These are phyloP conservation scores for Populus simonii DNA, from an alignment of 345 rosid genomes.

Conservation along the genomic window DNA sequence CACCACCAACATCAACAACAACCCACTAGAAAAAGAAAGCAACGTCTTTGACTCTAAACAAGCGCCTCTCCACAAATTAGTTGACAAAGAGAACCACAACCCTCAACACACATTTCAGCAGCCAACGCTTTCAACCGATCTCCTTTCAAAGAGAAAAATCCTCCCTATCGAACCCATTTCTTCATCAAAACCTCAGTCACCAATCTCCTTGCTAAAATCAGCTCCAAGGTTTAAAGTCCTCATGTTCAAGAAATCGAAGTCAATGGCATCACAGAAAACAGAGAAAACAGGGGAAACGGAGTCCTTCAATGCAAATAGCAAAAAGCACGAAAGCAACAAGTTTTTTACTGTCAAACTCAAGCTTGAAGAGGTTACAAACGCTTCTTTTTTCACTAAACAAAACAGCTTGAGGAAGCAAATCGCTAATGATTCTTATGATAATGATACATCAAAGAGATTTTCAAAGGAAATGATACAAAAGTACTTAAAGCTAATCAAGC, in stretches of 20 bases:
- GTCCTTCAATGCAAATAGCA: conserved; percentile 13
- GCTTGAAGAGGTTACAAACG: conserved; percentile 31
- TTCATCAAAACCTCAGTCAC: conserved; percentile 53
- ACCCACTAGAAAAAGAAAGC: conserved; percentile 10
- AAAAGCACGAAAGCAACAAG: conserved; percentile 24
- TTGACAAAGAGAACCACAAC: conserved; percentile 11
- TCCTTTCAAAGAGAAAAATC: conserved; percentile 61
- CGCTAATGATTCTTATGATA: not conserved
- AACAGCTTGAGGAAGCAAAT: conserved; percentile 34
- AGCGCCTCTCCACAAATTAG: conserved; percentile 8
- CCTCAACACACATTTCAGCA: conserved; percentile 15
- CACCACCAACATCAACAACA: not conserved
- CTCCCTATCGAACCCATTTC: conserved; percentile 52
- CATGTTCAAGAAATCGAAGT: conserved; percentile 52
- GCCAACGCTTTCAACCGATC: conserved; percentile 34
- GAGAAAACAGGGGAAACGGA: conserved; percentile 17
- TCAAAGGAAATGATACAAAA: conserved; percentile 21
- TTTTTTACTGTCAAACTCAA: conserved; percentile 43
- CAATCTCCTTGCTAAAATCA: conserved; percentile 57
- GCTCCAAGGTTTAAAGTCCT: conserved; percentile 58
- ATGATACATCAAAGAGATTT: conserved; percentile 19
- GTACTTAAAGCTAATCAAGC: conserved; percentile 32
- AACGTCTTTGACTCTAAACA: conserved; percentile 21
- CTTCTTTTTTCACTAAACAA: conserved; percentile 29
- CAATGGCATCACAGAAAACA: conserved; percentile 28